phyloP scores from a whole-genome alignment of 2,329 filamentous ascomycete genomes.

The Penicillium nordicum region DNA sequence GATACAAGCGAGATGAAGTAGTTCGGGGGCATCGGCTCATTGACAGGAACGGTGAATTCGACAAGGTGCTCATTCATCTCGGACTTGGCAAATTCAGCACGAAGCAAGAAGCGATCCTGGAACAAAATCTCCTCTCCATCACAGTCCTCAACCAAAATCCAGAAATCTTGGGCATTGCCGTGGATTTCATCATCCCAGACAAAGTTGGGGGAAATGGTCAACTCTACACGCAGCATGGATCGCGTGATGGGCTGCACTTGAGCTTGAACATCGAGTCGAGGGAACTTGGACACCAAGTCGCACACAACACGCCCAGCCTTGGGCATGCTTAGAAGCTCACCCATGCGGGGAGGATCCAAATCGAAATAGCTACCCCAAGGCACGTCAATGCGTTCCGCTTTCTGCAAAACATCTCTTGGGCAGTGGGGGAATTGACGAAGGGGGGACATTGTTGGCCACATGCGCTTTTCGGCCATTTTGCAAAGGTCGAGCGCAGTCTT shows the following conservation, averaged over 20 bases:
- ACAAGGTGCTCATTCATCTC: constrained; percentile 92
- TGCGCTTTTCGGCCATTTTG: constrained; percentile 98
- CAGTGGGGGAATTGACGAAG: constrained; percentile 84
- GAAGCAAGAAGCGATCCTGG: constrained; percentile 89
- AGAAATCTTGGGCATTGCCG: constrained; percentile 85
- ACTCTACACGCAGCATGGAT: constrained; percentile 84
- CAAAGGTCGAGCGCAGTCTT: constrained; percentile 91
- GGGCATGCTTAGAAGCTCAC: constrained; percentile 85
- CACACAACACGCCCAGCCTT: constrained; percentile 85
- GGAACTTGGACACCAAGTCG: constrained; percentile 84
- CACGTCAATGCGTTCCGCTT: constrained; percentile 92
- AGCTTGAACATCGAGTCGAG: constrained; percentile 85
- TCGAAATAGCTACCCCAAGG: constrained; percentile 94
- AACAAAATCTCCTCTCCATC: constrained; percentile 95
- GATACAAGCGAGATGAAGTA: constrained; percentile 96
- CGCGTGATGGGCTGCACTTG: constrained; percentile 93
- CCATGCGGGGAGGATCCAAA: constrained; percentile 92
- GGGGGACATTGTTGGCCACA: constrained; percentile 99
- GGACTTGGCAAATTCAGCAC: constrained; percentile 78
- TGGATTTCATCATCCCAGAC: constrained; percentile 91
- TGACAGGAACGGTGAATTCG: constrained; percentile 94
- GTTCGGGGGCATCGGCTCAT: constrained; percentile 96
- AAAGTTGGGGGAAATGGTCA: constrained; percentile 91
- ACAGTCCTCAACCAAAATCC: constrained; percentile 95
- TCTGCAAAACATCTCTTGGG: constrained; percentile 79